phyloP scores from a whole-genome alignment of 2,329 filamentous ascomycete species.

The Raffaelea ambrosiae region DNA sequence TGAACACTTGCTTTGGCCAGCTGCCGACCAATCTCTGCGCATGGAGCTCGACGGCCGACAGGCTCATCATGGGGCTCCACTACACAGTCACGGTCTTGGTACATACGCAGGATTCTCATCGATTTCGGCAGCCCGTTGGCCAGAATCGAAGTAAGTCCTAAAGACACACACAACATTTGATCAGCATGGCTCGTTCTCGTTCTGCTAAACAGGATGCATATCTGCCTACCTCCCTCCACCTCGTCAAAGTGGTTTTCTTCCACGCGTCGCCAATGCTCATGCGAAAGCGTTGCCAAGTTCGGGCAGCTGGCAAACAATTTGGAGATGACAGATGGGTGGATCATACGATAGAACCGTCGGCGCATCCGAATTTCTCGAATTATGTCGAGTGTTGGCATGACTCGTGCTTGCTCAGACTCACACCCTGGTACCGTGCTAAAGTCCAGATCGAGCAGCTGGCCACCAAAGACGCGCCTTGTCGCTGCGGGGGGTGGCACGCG shows the following conservation, averaged over 20 bases:
- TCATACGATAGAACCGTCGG: neutral
- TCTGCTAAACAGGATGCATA: neutral
- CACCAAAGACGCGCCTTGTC: neutral
- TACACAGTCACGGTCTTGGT: neutral
- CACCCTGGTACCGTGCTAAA: neutral
- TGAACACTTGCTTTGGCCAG: neutral
- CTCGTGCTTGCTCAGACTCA: neutral
- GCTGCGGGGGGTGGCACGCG: neutral
- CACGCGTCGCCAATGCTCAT: neutral
- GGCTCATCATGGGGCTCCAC: neutral
- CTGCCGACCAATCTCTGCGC: neutral
- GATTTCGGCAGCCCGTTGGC: neutral
- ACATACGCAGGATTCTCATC: neutral
- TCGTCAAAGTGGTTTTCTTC: neutral
- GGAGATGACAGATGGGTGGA: neutral
- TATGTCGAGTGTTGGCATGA: neutral
- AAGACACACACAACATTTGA: neutral
- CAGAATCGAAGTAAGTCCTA: neutral
- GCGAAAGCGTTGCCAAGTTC: neutral
- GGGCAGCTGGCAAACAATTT: neutral
- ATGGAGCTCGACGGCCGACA: neutral
- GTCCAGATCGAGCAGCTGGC: neutral
- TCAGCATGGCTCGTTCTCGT: neutral
- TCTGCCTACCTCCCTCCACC: neutral
- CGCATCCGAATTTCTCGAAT: neutral